These are phyloP conservation scores for Incumbomyces lentus DNA, from an alignment of 2,329 filamentous ascomycete species.

Conservation along the genomic window DNA sequence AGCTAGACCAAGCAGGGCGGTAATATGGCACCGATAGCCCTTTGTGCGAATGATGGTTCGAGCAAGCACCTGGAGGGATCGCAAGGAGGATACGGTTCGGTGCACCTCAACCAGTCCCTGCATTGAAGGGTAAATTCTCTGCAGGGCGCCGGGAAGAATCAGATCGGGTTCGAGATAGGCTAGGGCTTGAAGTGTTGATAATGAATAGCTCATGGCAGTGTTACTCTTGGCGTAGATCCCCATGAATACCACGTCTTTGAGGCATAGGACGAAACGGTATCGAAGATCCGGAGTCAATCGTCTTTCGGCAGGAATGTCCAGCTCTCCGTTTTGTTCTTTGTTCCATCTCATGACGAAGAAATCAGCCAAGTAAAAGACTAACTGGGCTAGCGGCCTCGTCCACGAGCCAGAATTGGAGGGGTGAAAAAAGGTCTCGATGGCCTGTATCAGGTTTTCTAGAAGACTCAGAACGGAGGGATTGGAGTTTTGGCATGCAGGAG, in stretches of 20 bases:
- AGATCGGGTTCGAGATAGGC: conserved; percentile 84
- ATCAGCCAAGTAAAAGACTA: conserved; percentile 86
- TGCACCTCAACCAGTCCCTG: conserved; percentile 96
- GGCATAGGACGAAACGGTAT: conserved; percentile 74
- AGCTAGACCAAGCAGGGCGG: conserved; percentile 80
- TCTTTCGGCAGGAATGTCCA: conserved; percentile 71
- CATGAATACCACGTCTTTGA: conserved; percentile 95
- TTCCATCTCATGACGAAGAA: conserved; percentile 98
- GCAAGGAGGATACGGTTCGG: conserved; percentile 84
- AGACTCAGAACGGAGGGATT: conserved; percentile 71
- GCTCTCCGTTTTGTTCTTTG: conserved; percentile 81
- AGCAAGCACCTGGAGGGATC: conserved; percentile 82
- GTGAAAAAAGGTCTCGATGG: conserved; percentile 96
- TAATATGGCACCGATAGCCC: conserved; percentile 94
- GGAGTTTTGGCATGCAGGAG: conserved; percentile 67
- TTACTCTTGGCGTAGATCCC: conserved; percentile 93
- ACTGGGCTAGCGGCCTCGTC: conserved; percentile 80
- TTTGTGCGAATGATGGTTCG: conserved; percentile 86
- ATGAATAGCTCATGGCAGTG: conserved; percentile 81
- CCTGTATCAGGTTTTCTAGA: conserved; percentile 84
- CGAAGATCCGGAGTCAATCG: conserved; percentile 72
- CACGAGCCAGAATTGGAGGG: conserved; percentile 89
- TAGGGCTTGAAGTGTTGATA: conserved; percentile 78
- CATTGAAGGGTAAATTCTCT: conserved; percentile 92
- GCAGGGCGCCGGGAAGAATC: conserved; percentile 83